Evolutionary conservation across 1,284 basidiomycete genomes (phyloP).

Genomic region (Fomitopsis betulina): DNA sequence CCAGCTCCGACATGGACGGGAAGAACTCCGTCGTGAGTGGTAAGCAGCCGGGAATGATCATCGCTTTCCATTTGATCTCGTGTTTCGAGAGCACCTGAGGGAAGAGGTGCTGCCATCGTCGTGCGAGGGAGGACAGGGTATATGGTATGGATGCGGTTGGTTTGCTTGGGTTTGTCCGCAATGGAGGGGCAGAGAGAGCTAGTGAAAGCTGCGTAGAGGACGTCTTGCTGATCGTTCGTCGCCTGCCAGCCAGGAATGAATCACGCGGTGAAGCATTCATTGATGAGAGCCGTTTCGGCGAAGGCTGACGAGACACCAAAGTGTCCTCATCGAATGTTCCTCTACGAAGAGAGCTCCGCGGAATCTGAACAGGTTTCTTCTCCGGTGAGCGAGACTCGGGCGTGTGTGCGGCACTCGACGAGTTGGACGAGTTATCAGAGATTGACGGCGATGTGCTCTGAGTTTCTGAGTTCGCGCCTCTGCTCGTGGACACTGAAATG

Average conservation of each 20-base stretch:
- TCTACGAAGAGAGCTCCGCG: conserved; percentile 23
- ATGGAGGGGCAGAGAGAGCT: conserved; percentile 43
- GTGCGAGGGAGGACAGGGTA: conserved; percentile 66
- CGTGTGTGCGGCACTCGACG: conserved; percentile 3
- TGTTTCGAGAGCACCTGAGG: conserved; percentile 77
- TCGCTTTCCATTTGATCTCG: conserved; percentile 90
- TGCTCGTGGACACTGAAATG: conserved; percentile 39
- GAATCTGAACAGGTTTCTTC: conserved; percentile 53
- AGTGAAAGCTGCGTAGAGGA: conserved; percentile 38
- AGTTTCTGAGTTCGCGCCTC: not conserved
- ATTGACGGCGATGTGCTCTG: not conserved
- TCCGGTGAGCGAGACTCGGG: conserved; percentile 19
- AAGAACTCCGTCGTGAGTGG: conserved; percentile 93
- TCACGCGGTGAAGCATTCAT: conserved; percentile 65
- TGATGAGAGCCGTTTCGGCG: conserved; percentile 53
- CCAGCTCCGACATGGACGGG: conserved; percentile 72
- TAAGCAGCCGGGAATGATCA: conserved; percentile 81
- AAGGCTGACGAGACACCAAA: conserved; percentile 35
- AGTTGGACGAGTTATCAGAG: not conserved
- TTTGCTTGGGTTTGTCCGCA: conserved; percentile 61
- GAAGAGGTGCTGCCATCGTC: conserved; percentile 87
- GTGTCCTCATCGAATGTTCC: conserved; percentile 56
- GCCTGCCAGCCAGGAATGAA: conserved; percentile 48
- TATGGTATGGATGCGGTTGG: conserved; percentile 52
- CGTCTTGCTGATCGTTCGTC: conserved; percentile 41